Conservation (phyloP, 345 rosid genomes). For the Stellera chamaejasme region DNA sequence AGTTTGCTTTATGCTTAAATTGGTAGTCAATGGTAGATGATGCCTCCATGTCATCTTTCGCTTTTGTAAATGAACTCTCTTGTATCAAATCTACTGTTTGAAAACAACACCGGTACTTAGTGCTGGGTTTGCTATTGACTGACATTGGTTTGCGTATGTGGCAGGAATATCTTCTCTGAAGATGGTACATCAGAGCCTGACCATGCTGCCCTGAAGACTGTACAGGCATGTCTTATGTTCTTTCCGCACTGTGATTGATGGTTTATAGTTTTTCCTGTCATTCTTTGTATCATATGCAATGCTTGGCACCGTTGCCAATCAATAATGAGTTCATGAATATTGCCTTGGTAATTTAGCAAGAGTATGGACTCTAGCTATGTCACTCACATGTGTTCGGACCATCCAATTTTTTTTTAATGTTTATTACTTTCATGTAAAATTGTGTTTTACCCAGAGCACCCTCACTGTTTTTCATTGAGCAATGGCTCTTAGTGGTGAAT, state of each 20-base stretch:
- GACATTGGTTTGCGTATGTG: slow-evolving; percentile 10
- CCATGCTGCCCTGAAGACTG: slow-evolving; percentile 44
- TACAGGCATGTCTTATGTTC: slow-evolving; percentile 42
- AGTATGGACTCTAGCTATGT: neutral
- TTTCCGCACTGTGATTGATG: neutral
- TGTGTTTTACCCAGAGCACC: too few relatives aligned
- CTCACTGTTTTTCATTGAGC: neutral
- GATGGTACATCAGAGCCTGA: slow-evolving; percentile 67
- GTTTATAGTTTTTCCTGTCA: neutral
- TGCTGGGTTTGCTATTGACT: neutral
- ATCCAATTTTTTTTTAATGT: too few relatives aligned
- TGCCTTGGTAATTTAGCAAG: slow-evolving; percentile 4
- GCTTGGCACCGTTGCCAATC: too few relatives aligned
- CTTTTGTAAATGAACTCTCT: too few relatives aligned
- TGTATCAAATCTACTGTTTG: too few relatives aligned
- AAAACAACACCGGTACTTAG: neutral
- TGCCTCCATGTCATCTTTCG: too few relatives aligned
- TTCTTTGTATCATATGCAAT: neutral
- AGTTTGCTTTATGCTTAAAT: too few relatives aligned
- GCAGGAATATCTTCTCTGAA: slow-evolving; percentile 87
- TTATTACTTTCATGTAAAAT: too few relatives aligned
- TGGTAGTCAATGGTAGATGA: too few relatives aligned
- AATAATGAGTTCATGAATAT: neutral
- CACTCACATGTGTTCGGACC: too few relatives aligned
- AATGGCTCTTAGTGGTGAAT: too few relatives aligned